These are phyloP conservation scores for Neurospora sp. DNA, from an alignment of 495 filamentous ascomycete genomes.

Conservation along the genomic window DNA sequence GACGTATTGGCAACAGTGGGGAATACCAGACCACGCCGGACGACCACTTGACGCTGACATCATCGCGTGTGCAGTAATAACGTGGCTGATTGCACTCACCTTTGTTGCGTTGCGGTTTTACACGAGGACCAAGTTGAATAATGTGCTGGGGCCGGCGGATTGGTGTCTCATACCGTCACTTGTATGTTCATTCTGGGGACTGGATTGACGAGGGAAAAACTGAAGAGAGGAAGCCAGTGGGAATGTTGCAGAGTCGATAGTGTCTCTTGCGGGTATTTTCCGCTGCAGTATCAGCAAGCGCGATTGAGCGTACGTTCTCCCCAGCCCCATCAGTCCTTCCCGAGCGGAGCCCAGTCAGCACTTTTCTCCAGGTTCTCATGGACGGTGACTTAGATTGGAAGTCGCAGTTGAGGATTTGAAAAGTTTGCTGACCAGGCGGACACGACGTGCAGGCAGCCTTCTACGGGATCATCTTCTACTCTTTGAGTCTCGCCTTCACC, in stretches of 20 bases:
- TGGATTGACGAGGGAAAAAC: neutral
- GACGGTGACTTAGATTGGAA: no score
- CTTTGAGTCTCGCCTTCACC: slow-evolving; percentile 17
- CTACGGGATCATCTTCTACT: slow-evolving; percentile 22
- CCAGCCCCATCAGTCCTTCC: neutral
- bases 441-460: slow-evolving; percentile 6
- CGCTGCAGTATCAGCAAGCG: slow-evolving; percentile 15
- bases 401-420: no score
- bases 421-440: neutral
- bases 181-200: slow-evolving; percentile 3
- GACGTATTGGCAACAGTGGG: neutral
- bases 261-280: slow-evolving; percentile 11
- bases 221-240: neutral
- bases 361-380: neutral
- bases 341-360: neutral
- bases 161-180: slow-evolving; percentile 21
- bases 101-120: slow-evolving; percentile 24
- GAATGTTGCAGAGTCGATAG: neutral
- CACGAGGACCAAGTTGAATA: slow-evolving; percentile 16
- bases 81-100: slow-evolving; percentile 13
- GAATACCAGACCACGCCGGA: slow-evolving; percentile 5
- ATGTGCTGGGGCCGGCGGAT: slow-evolving; percentile 16
- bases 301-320: slow-evolving; percentile 15
- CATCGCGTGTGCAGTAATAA: slow-evolving; percentile 16
- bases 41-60: slow-evolving; percentile 18